Percentiles rank a stretch among this genome's conserved stretches.
Conservation (phyloP, 2,329 filamentous ascomycete species). For the Geosmithia flava region DNA sequence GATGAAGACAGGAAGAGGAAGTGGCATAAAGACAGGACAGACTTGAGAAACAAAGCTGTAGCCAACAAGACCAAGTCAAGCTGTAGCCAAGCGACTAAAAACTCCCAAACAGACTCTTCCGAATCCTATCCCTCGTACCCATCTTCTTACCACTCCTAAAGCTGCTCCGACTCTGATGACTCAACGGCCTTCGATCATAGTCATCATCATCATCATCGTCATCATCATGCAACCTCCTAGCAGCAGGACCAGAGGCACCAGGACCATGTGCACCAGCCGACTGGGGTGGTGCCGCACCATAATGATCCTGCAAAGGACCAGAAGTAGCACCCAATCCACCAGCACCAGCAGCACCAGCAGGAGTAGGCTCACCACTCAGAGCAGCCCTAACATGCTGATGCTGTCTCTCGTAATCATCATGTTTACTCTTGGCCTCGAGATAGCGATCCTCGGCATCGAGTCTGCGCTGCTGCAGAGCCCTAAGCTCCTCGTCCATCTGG, state of each 20-base stretch:
- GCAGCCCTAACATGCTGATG: conserved; percentile 27
- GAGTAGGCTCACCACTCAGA: conserved; percentile 22
- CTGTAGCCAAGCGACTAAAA: neutral
- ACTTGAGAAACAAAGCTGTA: neutral
- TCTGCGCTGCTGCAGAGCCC: conserved; percentile 24
- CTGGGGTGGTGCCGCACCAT: neutral
- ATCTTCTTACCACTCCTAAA: conserved; percentile 4
- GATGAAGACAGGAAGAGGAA: too few relatives aligned
- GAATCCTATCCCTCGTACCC: conserved; percentile 4
- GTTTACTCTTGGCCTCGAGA: conserved; percentile 27
- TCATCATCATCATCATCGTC: conserved; percentile 3
- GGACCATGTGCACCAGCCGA: too few relatives aligned
- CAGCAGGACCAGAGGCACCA: neutral
- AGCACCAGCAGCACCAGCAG: neutral
- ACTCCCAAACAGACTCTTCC: conserved; percentile 6
- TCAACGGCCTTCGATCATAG: conserved; percentile 5
- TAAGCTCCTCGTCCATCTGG: conserved; percentile 29
- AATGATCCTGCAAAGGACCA: neutral
- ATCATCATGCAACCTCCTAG: neutral
- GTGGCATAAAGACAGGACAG: neutral
- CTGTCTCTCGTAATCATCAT: conserved; percentile 29
- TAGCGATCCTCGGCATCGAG: conserved; percentile 26
- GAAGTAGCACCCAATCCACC: neutral
- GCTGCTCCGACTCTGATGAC: conserved; percentile 4
- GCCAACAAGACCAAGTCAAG: too few relatives aligned